Percentiles rank a stretch among this genome's conserved stretches.
Evolutionary conservation across 345 rosid genomes (phyloP).

Genomic region (Brassica nigra): DNA sequence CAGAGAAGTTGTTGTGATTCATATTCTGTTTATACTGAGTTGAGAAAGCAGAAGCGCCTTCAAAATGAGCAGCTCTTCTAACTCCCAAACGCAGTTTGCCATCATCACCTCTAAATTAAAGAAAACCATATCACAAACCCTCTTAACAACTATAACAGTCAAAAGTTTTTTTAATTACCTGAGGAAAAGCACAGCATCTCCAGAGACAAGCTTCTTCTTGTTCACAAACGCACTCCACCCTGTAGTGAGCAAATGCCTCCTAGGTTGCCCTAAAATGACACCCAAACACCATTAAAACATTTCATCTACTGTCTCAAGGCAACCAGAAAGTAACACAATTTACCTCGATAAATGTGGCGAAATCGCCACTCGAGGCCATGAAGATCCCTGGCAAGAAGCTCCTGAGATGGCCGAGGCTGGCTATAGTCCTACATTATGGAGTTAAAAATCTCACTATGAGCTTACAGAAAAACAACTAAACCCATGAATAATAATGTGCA

Average conservation of each 20-base stretch:
- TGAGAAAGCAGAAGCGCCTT: slow-evolving; percentile 53
- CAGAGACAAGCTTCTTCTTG: slow-evolving; percentile 96
- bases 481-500: not conserved
- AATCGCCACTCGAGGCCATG: slow-evolving; percentile 96
- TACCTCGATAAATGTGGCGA: slow-evolving; percentile 95
- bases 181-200: slow-evolving; percentile 98
- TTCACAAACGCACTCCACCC: slow-evolving; percentile 99
- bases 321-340: not conserved
- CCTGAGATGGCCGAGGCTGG: slow-evolving; percentile 97
- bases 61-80: slow-evolving; percentile 83
- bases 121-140: not conserved
- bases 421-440: slow-evolving; percentile 66
- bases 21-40: slow-evolving; percentile 51
- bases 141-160: not conserved
- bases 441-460: not conserved
- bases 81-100: slow-evolving; percentile 94
- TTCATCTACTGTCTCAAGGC: not conserved
- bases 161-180: slow-evolving; percentile 46
- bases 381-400: slow-evolving; percentile 94
- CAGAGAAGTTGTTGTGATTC: slow-evolving; percentile 59
- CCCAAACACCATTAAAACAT: not conserved
- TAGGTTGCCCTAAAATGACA: slow-evolving; percentile 75
- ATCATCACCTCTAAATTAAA: slow-evolving; percentile 74
- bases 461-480: not conserved
- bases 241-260: slow-evolving; percentile 97